Evolutionary conservation across 2,329 filamentous ascomycete genomes (phyloP), one percentile per base, ranked within the genome.

Genomic region (Phaeosphaeriaceae sp.): DNA sequence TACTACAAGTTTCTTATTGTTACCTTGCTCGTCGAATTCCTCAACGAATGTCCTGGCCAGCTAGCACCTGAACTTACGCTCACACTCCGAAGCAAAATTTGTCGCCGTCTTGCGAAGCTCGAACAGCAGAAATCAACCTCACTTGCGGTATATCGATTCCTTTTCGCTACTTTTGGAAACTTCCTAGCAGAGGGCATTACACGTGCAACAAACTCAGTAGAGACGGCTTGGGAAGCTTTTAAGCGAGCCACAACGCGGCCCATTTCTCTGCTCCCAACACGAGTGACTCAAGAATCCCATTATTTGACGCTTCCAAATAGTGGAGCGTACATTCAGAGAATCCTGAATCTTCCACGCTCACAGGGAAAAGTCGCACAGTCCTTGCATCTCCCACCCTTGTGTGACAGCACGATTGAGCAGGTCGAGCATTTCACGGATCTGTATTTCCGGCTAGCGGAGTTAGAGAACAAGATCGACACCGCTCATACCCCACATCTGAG

Each of bases 1-100:
- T 72, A 76, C 26, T 88, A 86, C 74, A 88, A 88, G 54, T 74
- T 81, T 12, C 54, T 87, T 7, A 76, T 87, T n/a, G 79, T 75
- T 38, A 45, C 74, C 2, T 37, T 84, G 0, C 56, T 87, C 2
- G 66, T 78, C 0, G 54, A 73, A 0, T 68, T 87, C 2, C 66
- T 87, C 1, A 58, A 72, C 0, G 77, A 82, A 16, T 66, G 49
- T 3, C 49, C 63, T 8, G 38, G 48, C 15, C 42, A 34, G 2
- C 61, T 74, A 18, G 47, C 52, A 28, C 63, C 72, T 0, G 77
- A 83, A 8, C 48, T 68, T 3, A 54, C 74, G 2, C 61, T 71
- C 2, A 61, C 74, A 13, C 58, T 86, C 4, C 77, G 75, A 39
- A 68, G 78, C 26, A 88, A 87, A 60, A 67, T 87, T 0, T 79